Base-by-base conservation (phyloP, 345 rosid genomes). In the Microthlaspi erraticum region DNA sequence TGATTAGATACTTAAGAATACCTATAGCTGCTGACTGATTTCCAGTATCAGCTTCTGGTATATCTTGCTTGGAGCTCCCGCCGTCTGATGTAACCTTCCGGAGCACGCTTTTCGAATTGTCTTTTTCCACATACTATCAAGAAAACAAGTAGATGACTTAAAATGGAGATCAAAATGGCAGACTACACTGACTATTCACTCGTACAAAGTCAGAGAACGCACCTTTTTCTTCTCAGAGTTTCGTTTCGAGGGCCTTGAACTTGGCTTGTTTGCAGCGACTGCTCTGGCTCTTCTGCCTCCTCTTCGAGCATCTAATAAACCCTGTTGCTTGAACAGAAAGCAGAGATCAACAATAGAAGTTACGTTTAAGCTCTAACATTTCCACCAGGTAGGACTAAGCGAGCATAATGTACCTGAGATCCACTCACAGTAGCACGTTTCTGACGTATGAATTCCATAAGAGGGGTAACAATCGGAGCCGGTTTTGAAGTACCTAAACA, bases 391-490 rank as follows among this genome's bases (percentile, higher is more conserved):
- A 34, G 43, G 43, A 62, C 1, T 48, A 46, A 6, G 33, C 20
- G 13, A 72, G 36, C 51, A 50, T 33, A 54, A 61, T 23, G 36
- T 79, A 89, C 93, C 93, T 73, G 85, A 36, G 82, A 48, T 61
- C 83, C 93, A 68, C 58, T 79, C 56, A 80, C 73, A 18, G 89
- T 72, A 79, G 91, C 85, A 78, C 93, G 83, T 69, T 83, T 88
- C 72, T 85, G 89, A 7, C 93, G 87, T 33, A 90, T 84, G 80
- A 83, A 90, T 75, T 90, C 91, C 96, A 90, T 90, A 31, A 90
- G 77, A 29, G 96, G 91, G 11, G 96, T 90, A 60, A 88, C 77
- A 53, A 86, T 71, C 26, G 77, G 81, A 65, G 83, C 60, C 10
- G 83, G 82, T 79, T 84, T 84, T 11, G 82, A 42, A 50, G 77